Evolutionary conservation across 192 early-diverging fungal species (phyloP), one percentile per base, ranked within the genome.

Genomic region (Coemansia sp.): DNA sequence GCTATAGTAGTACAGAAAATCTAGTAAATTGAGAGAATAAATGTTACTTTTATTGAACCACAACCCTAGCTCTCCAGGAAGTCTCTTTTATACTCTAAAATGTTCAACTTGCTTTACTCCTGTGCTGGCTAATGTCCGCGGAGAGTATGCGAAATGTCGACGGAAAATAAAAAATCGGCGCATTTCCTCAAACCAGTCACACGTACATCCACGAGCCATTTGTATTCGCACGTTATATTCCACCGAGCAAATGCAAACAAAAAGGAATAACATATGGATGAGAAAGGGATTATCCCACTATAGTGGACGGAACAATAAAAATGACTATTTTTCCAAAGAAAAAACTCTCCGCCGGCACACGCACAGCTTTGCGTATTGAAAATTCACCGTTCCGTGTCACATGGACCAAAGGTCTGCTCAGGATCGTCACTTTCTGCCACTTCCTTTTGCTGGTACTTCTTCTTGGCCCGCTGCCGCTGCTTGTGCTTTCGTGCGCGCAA

Each of bases 401-500:
- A 50, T 61, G 60, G 19, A 27, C 27, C 27, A 27, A 27, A 27
- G 21, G 21, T 21, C 21, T 21, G 21, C 27, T 27, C 27, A 27
- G 27, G 31, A n/a, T 45, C 41, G 16, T 45, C 41, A n/a, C 16
- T 45, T 16, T 16, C 16, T 12, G 41, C 14, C 5, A 16, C 16
- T 4, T 45, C 41, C 0, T 7, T 21, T 11, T 16, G 14, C 10
- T 47, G 23, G 47, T 90, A 89, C 61, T 90, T 90, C 35, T 85
- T 83, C 65, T 77, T 85, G 10, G 87, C 79, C 26, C 87, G 69
- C 51, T 83, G 77, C 16, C 74, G 66, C 48, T 78, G 74, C 52
- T 84, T 81, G 11, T 85, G 81, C 60, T 89, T 86, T 53, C 72
- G 69, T 26, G 85, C 83, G 21, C 83, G 79, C 38, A 89, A 75